Base-by-base conservation (phyloP, 352 stramenopile species). In the Pythium insidiosum region DNA sequence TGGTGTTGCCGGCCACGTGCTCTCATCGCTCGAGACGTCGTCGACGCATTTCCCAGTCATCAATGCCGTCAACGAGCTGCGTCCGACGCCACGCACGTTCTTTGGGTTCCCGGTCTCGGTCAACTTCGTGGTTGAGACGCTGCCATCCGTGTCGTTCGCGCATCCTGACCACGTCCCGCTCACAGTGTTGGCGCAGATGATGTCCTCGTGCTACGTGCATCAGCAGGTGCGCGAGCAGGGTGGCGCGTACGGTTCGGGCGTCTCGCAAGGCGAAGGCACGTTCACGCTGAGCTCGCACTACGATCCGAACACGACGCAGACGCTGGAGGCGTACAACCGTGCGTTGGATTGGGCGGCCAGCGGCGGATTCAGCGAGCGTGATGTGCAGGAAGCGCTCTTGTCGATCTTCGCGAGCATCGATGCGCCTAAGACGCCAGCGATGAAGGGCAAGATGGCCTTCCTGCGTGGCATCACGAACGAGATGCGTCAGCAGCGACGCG, bases 231-330 rank as follows among this genome's bases (percentile, higher is more conserved):
- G 80, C 29, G 80, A 92, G 31, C 65, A 87, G 28, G 80, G 80
- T 19, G 80, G 80, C 37, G 80, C 80, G 3, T 92, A 92, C 56
- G 80, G 80, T 41, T 80, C 68, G 31, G 66, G 64, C 10, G 77
- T 84, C 22, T 70, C 68, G 10, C 73, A 88, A 52, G 75, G 70
- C 25, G 80, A 92, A 56, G 80, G 80, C 12, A 68, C 73, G n/a
- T 84, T 92, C 50, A 68, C 73, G 24, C 66, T 92, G 54, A 86
- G 66, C 54, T 92, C 80, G 33, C 76, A 90, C 58, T 92, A 88
- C 57, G 80, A 92, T 40, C 80, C 80, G 7, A 87, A 92, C 66
- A 90, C 77, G 41, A 69, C 68, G 42, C 65, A 77, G 59, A 92
- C 80, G 41, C 64, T 92, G 15, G 63, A 83, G 4, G 77, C 74